Base-by-base conservation (phyloP, 768 basidiomycete species). In the Psilocybe sp. region DNA sequence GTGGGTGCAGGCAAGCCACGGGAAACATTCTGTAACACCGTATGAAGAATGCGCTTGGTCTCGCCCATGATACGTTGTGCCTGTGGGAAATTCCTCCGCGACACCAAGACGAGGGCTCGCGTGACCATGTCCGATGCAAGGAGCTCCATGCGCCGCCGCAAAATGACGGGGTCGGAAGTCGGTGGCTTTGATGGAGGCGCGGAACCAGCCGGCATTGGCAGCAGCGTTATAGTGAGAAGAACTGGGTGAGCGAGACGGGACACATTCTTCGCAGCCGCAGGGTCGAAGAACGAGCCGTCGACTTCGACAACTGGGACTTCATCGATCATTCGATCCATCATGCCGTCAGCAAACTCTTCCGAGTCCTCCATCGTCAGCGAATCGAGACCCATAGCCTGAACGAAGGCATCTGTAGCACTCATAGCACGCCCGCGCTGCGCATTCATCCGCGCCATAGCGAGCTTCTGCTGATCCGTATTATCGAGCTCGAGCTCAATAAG, bases 61-160 rank as follows among this genome's bases (percentile, higher is more conserved):
- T 94, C 92, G 38, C 79, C 81, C 70, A 97, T 79, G 49, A 98
- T 89, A 60, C 90, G 89, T 62, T 89, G 87, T 1, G 96, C 97
- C 56, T 95, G 93, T 0, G 84, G 76, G 69, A 85, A 90, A 65
- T 98, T 97, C 65, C 93, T 82, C 59, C 94, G 76, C 36, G 92
- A 90, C 46, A 97, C 94, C 40, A 98, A 80, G 28, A 98, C 89
- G 28, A 99, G 78, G 14, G 89, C 87, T 10, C 97, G 85, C 2
- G 94, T 94, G 64, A 98, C 93, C 93, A 98, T 98, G 68, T 98
- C 97, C 20, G 88, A 89, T 19, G 93, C 90, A 35, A 98, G 80
- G 4, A 99, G 81, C 73, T 99, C 97, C 93, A 98, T 97, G 18
- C 96, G 75, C 35, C 97, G 78, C 20, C 97, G 84, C 20, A 96